Percentiles rank a stretch among this genome's conserved stretches.
phyloP scores from a whole-genome alignment of 2,329 filamentous ascomycete species.

The Fusarium newnesense region DNA sequence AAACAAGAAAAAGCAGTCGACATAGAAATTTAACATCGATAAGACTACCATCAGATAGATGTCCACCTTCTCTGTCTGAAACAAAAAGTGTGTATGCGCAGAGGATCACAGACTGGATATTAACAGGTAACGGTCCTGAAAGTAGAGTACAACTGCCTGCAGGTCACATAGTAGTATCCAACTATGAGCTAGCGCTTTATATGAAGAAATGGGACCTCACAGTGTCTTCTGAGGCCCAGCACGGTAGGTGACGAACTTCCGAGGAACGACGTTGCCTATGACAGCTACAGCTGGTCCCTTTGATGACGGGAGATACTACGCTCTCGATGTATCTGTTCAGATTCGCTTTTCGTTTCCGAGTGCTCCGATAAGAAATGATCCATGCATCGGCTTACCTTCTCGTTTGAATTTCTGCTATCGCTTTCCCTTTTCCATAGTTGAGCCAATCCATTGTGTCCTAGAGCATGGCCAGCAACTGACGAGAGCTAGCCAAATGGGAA shows the following conservation, averaged over 20 bases:
- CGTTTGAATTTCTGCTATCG: not conserved
- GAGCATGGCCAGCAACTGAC: not conserved
- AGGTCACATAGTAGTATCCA: not conserved
- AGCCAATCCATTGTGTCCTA: not conserved
- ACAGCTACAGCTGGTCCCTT: not conserved
- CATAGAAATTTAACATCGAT: not conserved
- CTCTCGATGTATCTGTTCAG: not conserved
- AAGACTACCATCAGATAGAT: not conserved
- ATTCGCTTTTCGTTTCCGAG: not conserved
- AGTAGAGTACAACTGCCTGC: not conserved
- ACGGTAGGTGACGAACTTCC: no score
- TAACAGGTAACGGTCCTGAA: no score
- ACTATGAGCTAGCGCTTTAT: not conserved
- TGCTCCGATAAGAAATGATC: not conserved
- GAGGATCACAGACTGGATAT: not conserved
- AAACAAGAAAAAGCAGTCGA: not conserved
- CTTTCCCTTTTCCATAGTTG: not conserved
- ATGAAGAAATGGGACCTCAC: not conserved
- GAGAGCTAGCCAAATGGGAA: not conserved
- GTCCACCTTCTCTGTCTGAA: not conserved
- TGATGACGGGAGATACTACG: no score
- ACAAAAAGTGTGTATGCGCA: not conserved
- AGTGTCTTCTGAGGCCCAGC: not conserved
- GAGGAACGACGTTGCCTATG: not conserved
- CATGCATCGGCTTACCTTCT: no score